These are phyloP conservation scores for Oenanthe javanica DNA, from an alignment of 140 eudicot species.

Conservation along the genomic window DNA sequence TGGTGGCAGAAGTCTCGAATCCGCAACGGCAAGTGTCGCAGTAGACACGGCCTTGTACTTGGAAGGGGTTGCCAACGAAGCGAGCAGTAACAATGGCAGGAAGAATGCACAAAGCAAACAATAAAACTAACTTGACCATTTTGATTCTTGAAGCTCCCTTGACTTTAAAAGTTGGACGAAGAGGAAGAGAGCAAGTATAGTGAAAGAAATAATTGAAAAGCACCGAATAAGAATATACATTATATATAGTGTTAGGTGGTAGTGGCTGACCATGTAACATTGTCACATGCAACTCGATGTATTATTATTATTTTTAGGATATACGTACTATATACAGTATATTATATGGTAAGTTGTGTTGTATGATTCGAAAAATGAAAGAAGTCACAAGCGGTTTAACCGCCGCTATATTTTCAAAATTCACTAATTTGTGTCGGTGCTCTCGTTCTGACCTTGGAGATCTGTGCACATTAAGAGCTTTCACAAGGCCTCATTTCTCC, in stretches of 20 bases:
- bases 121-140: conserved; percentile 35
- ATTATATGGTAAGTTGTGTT: not conserved
- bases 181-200: not conserved
- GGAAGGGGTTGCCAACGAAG: conserved; percentile 14
- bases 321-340: too few relatives aligned
- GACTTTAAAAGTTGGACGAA: not conserved
- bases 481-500: not conserved
- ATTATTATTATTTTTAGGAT: not conserved
- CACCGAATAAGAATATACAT: not conserved
- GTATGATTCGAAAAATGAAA: not conserved
- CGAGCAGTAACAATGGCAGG: conserved; percentile 24
- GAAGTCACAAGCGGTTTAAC: conserved; percentile 17
- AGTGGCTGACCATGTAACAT: not conserved
- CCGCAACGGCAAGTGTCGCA: conserved; percentile 88
- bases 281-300: conserved; percentile 20
- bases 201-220: conserved; percentile 1
- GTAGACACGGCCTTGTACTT: conserved; percentile 50
- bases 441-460: conserved; percentile 14
- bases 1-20: conserved; percentile 48
- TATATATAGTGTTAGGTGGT: not conserved
- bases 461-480: conserved; percentile 10
- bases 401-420: not conserved
- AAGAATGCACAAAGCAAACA: conserved; percentile 28
- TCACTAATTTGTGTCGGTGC: conserved; percentile 15
- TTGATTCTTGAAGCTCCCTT: not conserved